Evolutionary conservation across 2,329 filamentous ascomycete species (phyloP).

Genomic region (Penicillium sp.): DNA sequence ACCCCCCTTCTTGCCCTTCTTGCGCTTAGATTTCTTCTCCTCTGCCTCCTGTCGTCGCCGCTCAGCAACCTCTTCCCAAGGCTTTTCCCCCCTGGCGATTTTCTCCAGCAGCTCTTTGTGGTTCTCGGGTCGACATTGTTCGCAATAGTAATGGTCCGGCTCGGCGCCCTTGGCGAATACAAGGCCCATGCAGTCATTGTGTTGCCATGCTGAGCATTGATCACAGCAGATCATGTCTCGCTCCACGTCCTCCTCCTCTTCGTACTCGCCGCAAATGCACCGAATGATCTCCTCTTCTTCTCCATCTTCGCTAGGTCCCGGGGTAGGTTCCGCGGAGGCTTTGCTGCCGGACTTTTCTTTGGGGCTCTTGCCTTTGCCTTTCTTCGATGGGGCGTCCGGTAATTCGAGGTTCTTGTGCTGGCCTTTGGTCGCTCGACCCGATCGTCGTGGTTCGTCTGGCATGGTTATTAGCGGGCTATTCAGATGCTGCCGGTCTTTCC

Average conservation of each 20-base stretch:
- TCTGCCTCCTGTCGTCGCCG: conserved; percentile 63
- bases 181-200: conserved; percentile 93
- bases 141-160: conserved; percentile 87
- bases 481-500: neutral
- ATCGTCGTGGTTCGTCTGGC: conserved; percentile 82
- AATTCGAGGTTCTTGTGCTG: conserved; percentile 87
- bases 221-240: conserved; percentile 97
- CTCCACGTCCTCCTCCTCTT: conserved; percentile 80
- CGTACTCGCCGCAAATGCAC: conserved; percentile 87
- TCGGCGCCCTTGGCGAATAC: conserved; percentile 73
- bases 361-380: conserved; percentile 48
- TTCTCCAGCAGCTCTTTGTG: conserved; percentile 79
- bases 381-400: conserved; percentile 58
- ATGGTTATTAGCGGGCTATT: conserved; percentile 31
- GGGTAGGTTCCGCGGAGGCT: conserved; percentile 48
- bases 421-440: conserved; percentile 93
- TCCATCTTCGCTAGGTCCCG: conserved; percentile 52
- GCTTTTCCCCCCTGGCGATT: conserved; percentile 76
- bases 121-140: conserved; percentile 79
- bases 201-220: conserved; percentile 89
- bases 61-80: conserved; percentile 74
- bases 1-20: conserved; percentile 53
- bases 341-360: conserved; percentile 47
- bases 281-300: conserved; percentile 79
- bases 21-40: conserved; percentile 58